Evolutionary conservation across 164 flowering plant genomes (phyloP).

Genomic region (Buxus sempervirens): DNA sequence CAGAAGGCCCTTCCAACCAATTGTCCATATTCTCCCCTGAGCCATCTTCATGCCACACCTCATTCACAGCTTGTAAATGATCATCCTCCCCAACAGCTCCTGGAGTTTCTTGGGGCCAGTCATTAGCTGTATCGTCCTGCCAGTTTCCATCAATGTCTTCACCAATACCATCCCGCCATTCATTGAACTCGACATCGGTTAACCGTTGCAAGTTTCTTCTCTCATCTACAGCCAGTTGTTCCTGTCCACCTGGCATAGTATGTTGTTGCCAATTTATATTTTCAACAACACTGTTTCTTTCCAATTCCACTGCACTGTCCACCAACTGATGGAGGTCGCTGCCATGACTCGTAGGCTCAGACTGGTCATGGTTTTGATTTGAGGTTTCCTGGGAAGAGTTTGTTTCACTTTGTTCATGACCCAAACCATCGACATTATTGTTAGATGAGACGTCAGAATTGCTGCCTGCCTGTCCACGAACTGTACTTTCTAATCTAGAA

Average conservation of each 20-base stretch:
- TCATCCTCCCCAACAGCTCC: constrained; percentile 35
- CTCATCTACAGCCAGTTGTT: constrained; percentile 40
- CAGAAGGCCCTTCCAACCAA: constrained; percentile 72
- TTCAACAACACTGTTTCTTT: constrained; percentile 28
- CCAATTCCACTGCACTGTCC: constrained; percentile 31
- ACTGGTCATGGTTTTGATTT: constrained; percentile 34
- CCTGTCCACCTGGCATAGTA: constrained; percentile 45
- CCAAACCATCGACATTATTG: constrained; percentile 34
- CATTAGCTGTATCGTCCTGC: constrained; percentile 47
- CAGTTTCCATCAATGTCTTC: constrained; percentile 44
- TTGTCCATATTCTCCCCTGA: constrained; percentile 45
- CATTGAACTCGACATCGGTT: constrained; percentile 35
- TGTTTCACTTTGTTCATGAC: constrained; percentile 37
- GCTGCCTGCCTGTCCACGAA: constrained; percentile 79
- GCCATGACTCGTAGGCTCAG: constrained; percentile 39
- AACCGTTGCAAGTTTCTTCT: constrained; percentile 49
- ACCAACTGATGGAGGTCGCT: constrained; percentile 23
- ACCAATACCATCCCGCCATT: constrained; percentile 41
- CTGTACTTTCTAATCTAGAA: constrained; percentile 73
- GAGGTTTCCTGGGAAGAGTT: constrained; percentile 32
- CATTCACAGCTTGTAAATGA: constrained; percentile 35
- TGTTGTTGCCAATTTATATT: constrained; percentile 39
- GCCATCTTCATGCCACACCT: constrained; percentile 58
- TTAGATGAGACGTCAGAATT: constrained; percentile 46
- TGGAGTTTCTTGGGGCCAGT: constrained; percentile 48